Evolutionary conservation across 179 eudicot species (phyloP).

Genomic region (Pouteria campechiana): DNA sequence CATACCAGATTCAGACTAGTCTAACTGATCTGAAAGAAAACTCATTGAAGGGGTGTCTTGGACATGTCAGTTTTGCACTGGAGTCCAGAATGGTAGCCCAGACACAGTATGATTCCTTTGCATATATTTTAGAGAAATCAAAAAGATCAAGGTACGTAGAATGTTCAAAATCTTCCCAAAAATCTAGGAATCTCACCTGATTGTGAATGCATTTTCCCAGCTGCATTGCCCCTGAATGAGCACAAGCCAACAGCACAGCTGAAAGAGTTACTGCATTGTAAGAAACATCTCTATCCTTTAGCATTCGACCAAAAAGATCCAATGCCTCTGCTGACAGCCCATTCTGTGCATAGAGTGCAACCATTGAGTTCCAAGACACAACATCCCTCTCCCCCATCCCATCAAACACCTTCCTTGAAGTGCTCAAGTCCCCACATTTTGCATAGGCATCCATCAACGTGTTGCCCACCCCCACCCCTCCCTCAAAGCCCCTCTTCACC

Average conservation of each 20-base stretch:
- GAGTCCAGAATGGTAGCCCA: too few relatives aligned
- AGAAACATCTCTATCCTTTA: conserved; percentile 17
- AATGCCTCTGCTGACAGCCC: conserved; percentile 51
- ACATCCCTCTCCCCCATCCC: conserved; percentile 37
- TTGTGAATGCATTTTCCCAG: conserved; percentile 54
- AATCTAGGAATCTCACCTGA: conserved; percentile 33
- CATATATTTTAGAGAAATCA: not conserved
- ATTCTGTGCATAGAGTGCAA: conserved; percentile 51
- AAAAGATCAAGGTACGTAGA: not conserved
- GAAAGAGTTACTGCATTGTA: conserved; percentile 54
- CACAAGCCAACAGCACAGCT: conserved; percentile 55
- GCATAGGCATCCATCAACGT: conserved; percentile 64
- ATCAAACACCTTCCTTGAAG: conserved; percentile 52
- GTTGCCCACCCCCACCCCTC: conserved; percentile 32
- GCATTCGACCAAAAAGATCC: conserved; percentile 35
- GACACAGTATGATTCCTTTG: too few relatives aligned
- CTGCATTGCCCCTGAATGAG: conserved; percentile 53
- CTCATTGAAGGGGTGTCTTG: too few relatives aligned
- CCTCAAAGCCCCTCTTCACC: conserved; percentile 42
- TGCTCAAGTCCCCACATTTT: conserved; percentile 41
- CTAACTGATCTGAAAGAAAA: too few relatives aligned
- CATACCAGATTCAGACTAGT: too few relatives aligned
- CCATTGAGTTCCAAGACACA: conserved; percentile 57
- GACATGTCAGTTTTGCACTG: too few relatives aligned
- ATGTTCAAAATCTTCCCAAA: not conserved